A percentile compares a stretch with the other conserved stretches of the same genome.
phyloP scores from a whole-genome alignment of 2,329 filamentous ascomycete species.

The Aspergillus luchuensis region DNA sequence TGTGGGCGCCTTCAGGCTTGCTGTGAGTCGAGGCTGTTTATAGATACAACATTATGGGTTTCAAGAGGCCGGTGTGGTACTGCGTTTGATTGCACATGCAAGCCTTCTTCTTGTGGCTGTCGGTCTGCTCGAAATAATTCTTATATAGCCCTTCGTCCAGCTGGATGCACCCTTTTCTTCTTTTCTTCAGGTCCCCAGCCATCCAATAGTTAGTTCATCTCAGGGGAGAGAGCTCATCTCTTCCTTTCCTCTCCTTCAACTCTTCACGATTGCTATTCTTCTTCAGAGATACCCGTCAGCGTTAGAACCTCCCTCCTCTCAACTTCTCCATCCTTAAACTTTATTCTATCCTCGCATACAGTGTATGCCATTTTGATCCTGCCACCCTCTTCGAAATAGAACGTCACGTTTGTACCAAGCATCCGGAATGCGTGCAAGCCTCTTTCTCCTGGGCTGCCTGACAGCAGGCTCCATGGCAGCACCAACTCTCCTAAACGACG shows the following conservation, averaged over 20 bases:
- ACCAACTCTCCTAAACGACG: conserved; percentile 36
- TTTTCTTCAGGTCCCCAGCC: not conserved
- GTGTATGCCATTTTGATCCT: not conserved
- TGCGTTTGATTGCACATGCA: conserved; percentile 28
- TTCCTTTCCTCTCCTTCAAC: not conserved
- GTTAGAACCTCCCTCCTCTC: not conserved
- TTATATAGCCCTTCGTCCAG: conserved; percentile 13
- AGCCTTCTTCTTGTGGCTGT: not conserved
- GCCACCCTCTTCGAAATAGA: not conserved
- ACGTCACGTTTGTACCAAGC: conserved; percentile 7
- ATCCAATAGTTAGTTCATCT: not conserved
- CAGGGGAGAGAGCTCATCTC: not conserved
- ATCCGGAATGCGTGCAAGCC: conserved; percentile 24
- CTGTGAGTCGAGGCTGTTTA: conserved; percentile 30
- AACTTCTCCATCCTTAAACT: not conserved
- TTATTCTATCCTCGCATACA: not conserved
- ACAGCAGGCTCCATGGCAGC: conserved; percentile 37
- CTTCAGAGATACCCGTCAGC: not conserved
- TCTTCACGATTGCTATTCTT: not conserved
- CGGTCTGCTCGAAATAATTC: not conserved
- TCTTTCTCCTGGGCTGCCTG: conserved; percentile 33
- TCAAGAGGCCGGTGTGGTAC: conserved; percentile 21
- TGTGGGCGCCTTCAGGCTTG: conserved; percentile 30
- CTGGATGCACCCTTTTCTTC: not conserved
- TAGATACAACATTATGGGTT: conserved; percentile 28